A percentile compares a stretch with the other conserved stretches of the same genome.
Evolutionary conservation across 1,284 basidiomycete genomes (phyloP).

Genomic region (Melanopsichium pennsylvanicum): DNA sequence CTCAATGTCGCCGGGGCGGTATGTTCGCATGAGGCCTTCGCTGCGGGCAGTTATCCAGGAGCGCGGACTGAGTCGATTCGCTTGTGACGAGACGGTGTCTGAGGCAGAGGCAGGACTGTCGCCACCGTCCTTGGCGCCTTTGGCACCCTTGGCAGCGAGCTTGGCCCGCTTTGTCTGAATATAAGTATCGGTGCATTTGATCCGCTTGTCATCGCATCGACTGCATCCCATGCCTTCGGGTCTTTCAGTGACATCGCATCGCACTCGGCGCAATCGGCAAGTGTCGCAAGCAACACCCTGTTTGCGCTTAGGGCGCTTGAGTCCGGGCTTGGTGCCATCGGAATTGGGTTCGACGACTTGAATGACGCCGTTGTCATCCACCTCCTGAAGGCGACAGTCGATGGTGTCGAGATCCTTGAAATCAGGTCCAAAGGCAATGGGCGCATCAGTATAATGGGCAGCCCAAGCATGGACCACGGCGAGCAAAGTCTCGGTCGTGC

Average conservation of each 20-base stretch:
- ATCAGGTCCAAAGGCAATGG: conserved; percentile 52
- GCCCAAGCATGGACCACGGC: conserved; percentile 59
- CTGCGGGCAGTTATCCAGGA: conserved; percentile 30
- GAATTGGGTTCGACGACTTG: conserved; percentile 7
- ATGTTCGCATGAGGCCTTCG: conserved; percentile 22
- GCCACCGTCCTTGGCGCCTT: conserved; percentile 9
- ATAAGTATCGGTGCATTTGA: conserved; percentile 62
- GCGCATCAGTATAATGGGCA: conserved; percentile 56
- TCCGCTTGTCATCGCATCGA: conserved; percentile 62
- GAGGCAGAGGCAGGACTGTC: conserved; percentile 4
- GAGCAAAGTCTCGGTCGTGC: conserved; percentile 54
- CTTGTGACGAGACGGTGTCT: background rate
- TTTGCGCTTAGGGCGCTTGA: conserved; percentile 58
- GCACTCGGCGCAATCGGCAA: conserved; percentile 59
- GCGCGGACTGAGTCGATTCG: conserved; percentile 28
- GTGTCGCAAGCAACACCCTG: conserved; percentile 65
- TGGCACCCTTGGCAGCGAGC: conserved; percentile 24
- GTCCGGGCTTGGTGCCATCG: conserved; percentile 13
- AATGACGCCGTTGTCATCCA: conserved; percentile 28
- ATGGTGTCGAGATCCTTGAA: conserved; percentile 26
- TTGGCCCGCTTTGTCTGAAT: conserved; percentile 58
- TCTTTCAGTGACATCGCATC: conserved; percentile 61
- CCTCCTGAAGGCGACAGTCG: conserved; percentile 22
- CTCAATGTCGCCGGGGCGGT: conserved; percentile 38
- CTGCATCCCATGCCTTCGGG: conserved; percentile 59